Evolutionary conservation across 2,329 filamentous ascomycete species (phyloP).

Genomic region (Ceratocystis alfenasii): DNA sequence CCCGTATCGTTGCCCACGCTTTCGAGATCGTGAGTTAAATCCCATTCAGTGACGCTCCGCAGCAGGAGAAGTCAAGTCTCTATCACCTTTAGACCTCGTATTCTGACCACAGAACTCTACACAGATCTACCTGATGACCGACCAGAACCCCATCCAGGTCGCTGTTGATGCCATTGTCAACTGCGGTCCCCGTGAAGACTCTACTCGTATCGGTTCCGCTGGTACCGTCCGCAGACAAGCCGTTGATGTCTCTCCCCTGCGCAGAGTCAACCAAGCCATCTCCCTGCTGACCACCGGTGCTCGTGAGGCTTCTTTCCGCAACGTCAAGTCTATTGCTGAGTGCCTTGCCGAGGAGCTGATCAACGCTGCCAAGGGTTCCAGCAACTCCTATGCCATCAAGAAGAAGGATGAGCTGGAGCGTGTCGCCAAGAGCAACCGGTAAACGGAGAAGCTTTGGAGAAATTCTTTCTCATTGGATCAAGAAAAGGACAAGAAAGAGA

Average conservation of each 20-base stretch:
- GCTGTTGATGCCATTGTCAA: slow-evolving; percentile 99
- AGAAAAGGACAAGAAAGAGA: slow-evolving; percentile 22
- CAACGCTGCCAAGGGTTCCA: slow-evolving; percentile 99
- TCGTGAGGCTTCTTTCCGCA: slow-evolving; percentile 97
- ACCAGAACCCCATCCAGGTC: slow-evolving; percentile 99
- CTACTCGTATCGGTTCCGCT: slow-evolving; percentile 96
- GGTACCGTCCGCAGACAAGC: slow-evolving; percentile 99
- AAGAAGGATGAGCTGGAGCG: slow-evolving; percentile 99
- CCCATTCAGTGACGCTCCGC: background rate
- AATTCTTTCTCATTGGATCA: slow-evolving; percentile 30
- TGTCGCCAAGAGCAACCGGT: slow-evolving; percentile 99
- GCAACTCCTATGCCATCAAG: slow-evolving; percentile 99
- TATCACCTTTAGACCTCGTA: background rate
- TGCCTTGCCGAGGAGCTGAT: slow-evolving; percentile 99
- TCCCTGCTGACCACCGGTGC: slow-evolving; percentile 97
- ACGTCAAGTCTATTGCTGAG: slow-evolving; percentile 99
- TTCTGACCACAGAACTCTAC: slow-evolving; percentile 27
- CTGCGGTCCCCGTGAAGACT: slow-evolving; percentile 99
- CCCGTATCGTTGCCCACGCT: slow-evolving; percentile 95
- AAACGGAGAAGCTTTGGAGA: slow-evolving; percentile 41
- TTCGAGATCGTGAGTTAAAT: slow-evolving; percentile 88
- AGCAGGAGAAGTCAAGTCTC: no score
- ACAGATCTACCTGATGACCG: slow-evolving; percentile 99
- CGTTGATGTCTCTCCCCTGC: slow-evolving; percentile 98
- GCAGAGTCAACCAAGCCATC: slow-evolving; percentile 99